Evolutionary conservation across 345 rosid genomes (phyloP), one percentile per base, ranked within the genome.

Genomic region (Boechera divaricarpa): DNA sequence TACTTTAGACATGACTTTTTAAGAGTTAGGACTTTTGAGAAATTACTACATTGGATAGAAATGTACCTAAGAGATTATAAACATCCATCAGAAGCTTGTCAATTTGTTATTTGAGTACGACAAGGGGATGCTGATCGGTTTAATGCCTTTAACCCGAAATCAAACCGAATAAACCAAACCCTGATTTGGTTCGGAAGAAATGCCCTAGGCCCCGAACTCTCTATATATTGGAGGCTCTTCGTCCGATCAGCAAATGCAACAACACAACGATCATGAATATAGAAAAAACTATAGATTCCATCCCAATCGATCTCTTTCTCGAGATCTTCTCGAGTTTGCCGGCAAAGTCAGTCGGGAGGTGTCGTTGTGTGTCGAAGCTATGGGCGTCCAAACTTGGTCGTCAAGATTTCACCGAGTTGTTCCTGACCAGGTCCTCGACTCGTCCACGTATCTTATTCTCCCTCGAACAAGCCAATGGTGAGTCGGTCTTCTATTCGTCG

Each of bases 361-460:
- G n/a, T 26, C 12, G 64, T 29, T 16, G 42, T 39, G 12, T 57
- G 5, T 70, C 74, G 1, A 58, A 70, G 47, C 57, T 12, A 9
- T 58, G 74, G 74, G 24, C 1, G 1, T 57, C 65, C 4, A 18
- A 11, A 12, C 47, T 70, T 59, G 13, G 6, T 21, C 5, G 21
- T 42, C 64, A 49, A 69, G 6, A 29, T 55, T 28, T 69, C 42
- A 55, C 12, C 0, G 31, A 55, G 53, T 11, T 69, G 38, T 63
- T 63, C 54, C 4, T 42, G 15, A 63, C 54, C 38, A 63, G 13
- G 10, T 44, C 53, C 0, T 31, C 13, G 1, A 33, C 55, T 57
- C 55, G 55, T 41, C 74, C 54, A 10, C 64, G 74, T 42, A 31
- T 69, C 54, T 69, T 69, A 29, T 15, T 69, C 5, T 63, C 49